Percentiles rank a stretch among this genome's conserved stretches.
phyloP scores from a whole-genome alignment of 169 alveolate genomes.

The Plasmodium cynomolgi region DNA sequence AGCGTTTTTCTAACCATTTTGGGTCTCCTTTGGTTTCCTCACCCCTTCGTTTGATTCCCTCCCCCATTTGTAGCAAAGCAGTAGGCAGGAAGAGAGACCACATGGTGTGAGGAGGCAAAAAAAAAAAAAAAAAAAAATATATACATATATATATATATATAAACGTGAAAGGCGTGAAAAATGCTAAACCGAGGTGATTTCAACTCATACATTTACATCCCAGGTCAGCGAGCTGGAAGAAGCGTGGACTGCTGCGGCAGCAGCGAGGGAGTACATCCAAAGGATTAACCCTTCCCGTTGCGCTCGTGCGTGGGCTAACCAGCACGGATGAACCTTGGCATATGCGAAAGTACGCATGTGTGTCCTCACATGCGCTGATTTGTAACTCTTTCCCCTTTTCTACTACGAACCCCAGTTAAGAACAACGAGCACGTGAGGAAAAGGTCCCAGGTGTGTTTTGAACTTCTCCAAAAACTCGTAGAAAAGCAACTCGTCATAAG shows the following conservation, averaged over 20 bases:
- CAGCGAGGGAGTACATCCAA: background rate
- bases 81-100: background rate
- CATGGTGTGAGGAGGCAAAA: background rate
- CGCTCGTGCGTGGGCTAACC: background rate
- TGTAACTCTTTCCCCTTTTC: background rate
- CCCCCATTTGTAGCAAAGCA: background rate
- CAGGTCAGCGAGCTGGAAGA: background rate
- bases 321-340: background rate
- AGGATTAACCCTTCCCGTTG: background rate
- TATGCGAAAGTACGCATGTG: background rate
- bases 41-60: background rate
- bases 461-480: constrained; percentile 16
- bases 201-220: constrained; percentile 3
- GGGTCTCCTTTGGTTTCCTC: background rate
- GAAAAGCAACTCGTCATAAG: constrained; percentile 6
- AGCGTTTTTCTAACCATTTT: background rate
- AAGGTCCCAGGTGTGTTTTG: constrained; percentile 20
- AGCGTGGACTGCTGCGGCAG: background rate
- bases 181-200: background rate
- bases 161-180: background rate
- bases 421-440: constrained; percentile 1
- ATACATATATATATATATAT: too few relatives aligned
- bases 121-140: background rate
- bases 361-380: background rate
- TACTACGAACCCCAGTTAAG: constrained; percentile 11